phyloP scores from a whole-genome alignment of 352 stramenopile species.

The Globisporangium ultimum region DNA sequence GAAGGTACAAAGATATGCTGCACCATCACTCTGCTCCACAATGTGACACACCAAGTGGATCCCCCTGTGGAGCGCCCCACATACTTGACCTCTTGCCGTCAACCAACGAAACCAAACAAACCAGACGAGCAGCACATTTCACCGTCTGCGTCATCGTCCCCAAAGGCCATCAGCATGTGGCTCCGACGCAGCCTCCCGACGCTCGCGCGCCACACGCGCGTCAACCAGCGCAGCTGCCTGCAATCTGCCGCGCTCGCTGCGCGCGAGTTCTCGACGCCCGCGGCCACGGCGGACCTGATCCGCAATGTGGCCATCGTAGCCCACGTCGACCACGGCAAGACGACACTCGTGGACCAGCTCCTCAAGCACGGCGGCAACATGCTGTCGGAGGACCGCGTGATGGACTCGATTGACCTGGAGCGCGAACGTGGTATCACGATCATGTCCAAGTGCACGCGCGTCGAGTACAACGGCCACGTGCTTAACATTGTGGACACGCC shows the following conservation, averaged over 20 bases:
- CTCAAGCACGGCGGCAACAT: slow-evolving; percentile 94
- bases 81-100: background rate
- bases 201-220: slow-evolving; percentile 36
- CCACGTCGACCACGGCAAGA: slow-evolving; percentile 99
- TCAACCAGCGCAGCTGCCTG: slow-evolving; percentile 20
- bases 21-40: slow-evolving; percentile 5
- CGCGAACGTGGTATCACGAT: slow-evolving; percentile 99
- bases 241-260: slow-evolving; percentile 13
- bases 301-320: slow-evolving; percentile 91
- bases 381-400: slow-evolving; percentile 89
- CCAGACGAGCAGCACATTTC: background rate
- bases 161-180: slow-evolving; percentile 42
- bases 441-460: slow-evolving; percentile 97
- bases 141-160: background rate
- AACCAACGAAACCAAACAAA: slow-evolving; percentile 6
- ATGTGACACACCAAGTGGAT: slow-evolving; percentile 4
- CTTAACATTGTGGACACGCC: slow-evolving; percentile 98
- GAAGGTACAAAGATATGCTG: slow-evolving; percentile 2
- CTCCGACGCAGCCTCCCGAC: slow-evolving; percentile 50
- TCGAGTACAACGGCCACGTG: slow-evolving; percentile 92
- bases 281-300: slow-evolving; percentile 52
- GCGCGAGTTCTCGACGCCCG: slow-evolving; percentile 39
- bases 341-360: slow-evolving; percentile 97
- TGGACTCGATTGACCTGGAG: slow-evolving; percentile 99
- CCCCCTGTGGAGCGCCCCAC: slow-evolving; percentile 11